Evolutionary conservation across 371 early-diverging fungal species (phyloP).

Genomic region (Mucor racemosus): DNA sequence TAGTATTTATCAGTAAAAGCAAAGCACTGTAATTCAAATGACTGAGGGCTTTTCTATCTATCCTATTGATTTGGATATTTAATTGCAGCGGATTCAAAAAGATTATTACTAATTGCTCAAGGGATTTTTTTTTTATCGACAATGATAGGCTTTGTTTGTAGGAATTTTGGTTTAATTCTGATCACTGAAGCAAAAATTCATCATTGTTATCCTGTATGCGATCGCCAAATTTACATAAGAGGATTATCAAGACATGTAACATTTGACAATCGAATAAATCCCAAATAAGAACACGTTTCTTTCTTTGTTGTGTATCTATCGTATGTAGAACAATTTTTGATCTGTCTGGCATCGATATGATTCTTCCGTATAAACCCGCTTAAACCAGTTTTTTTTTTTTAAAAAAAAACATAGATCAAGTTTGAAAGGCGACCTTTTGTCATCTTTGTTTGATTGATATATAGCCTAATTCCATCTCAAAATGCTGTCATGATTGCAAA

Average conservation of each 20-base stretch:
- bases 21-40: neutral
- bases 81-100: too few relatives aligned
- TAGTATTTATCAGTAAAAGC: neutral
- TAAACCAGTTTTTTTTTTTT: neutral
- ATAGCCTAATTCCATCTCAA: too few relatives aligned
- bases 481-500: too few relatives aligned
- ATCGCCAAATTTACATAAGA: neutral
- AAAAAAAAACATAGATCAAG: neutral
- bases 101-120: too few relatives aligned
- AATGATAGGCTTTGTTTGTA: too few relatives aligned
- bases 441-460: too few relatives aligned
- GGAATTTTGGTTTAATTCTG: too few relatives aligned
- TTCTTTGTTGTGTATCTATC: neutral
- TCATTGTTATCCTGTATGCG: neutral
- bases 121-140: too few relatives aligned
- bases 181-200: too few relatives aligned
- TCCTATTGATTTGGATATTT: neutral
- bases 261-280: neutral
- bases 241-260: neutral
- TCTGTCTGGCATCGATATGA: neutral
- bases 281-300: neutral
- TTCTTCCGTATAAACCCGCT: slow-evolving; percentile 3
- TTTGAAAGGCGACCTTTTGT: neutral
- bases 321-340: neutral
- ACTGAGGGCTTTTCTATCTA: neutral